phyloP scores from a whole-genome alignment of 73 alveolate genomes.

The Symbiodinium natans region DNA sequence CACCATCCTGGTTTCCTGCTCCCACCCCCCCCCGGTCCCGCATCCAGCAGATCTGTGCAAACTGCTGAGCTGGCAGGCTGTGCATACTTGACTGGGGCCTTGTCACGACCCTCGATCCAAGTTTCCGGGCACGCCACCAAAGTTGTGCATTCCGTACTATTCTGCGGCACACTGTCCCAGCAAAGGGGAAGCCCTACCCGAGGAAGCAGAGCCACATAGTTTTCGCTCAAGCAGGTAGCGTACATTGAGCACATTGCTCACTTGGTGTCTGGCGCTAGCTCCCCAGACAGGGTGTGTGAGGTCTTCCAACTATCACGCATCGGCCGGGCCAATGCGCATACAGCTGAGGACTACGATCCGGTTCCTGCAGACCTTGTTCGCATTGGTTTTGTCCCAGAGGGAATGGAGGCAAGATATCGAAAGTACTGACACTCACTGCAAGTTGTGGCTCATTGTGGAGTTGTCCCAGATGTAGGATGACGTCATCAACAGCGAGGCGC shows the following conservation, averaged over 20 bases:
- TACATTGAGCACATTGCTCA: slow-evolving; percentile 92
- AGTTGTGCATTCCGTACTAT: no score
- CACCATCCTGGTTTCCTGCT: not conserved
- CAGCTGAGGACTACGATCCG: slow-evolving; percentile 63
- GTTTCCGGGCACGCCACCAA: slow-evolving; percentile 38
- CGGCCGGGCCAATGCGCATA: not conserved
- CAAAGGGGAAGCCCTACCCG: no score
- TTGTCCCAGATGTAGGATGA: slow-evolving; percentile 32
- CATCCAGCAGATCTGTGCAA: not conserved
- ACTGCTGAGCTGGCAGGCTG: slow-evolving; percentile 9
- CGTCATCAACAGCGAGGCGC: slow-evolving; percentile 66
- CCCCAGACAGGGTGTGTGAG: not conserved
- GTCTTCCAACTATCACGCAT: no score
- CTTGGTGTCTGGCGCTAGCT: slow-evolving; percentile 46
- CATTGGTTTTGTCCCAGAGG: slow-evolving; percentile 87
- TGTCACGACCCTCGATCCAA: slow-evolving; percentile 61
- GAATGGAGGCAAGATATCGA: slow-evolving; percentile 34
- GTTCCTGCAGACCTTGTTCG: slow-evolving; percentile 59
- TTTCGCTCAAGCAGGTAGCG: slow-evolving; percentile 5
- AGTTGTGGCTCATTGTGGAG: not conserved
- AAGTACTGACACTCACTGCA: no score
- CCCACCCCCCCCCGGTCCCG: not conserved
- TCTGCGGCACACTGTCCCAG: no score
- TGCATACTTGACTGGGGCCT: slow-evolving; percentile 93
- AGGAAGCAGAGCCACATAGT: no score